Percentiles rank a stretch among this genome's conserved stretches.
Conservation (phyloP, 495 filamentous ascomycete species). For the Aspergillus hancockii region DNA sequence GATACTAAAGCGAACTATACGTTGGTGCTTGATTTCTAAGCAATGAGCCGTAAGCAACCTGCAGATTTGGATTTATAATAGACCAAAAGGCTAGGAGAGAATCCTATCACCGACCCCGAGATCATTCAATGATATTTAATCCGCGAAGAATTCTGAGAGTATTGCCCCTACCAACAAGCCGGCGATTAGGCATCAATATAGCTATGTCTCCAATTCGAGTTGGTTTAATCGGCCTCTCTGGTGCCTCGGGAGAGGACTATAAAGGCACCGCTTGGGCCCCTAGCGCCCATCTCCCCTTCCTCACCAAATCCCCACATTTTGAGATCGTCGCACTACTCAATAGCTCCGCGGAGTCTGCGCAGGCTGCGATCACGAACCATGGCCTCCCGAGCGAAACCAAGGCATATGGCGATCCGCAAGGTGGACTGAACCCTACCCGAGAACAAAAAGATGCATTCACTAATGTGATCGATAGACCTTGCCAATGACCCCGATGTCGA, state of each 20-base stretch:
- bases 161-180: not conserved
- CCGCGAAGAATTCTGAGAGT: no score
- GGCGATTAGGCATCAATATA: not conserved
- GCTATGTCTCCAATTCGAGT: slow-evolving; percentile 45
- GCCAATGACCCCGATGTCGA: slow-evolving; percentile 57
- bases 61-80: slow-evolving; percentile 1
- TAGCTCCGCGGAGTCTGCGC: slow-evolving; percentile 48
- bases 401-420: slow-evolving; percentile 51
- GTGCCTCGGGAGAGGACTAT: slow-evolving; percentile 17
- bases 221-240: slow-evolving; percentile 60
- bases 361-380: slow-evolving; percentile 48
- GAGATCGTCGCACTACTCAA: slow-evolving; percentile 61
- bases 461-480: slow-evolving; percentile 29
- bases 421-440: not conserved
- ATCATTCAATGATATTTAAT: no score
- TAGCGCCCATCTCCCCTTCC: slow-evolving; percentile 58
- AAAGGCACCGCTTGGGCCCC: slow-evolving; percentile 49
- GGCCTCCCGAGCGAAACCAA: slow-evolving; percentile 42
- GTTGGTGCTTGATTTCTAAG: not conserved
- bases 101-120: not conserved
- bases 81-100: not conserved
- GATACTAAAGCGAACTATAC: not conserved
- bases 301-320: slow-evolving; percentile 42
- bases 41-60: not conserved
- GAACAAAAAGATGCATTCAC: not conserved